Evolutionary conservation across 176 grass and related monocot species (phyloP).

Genomic region (Ananas comosus): DNA sequence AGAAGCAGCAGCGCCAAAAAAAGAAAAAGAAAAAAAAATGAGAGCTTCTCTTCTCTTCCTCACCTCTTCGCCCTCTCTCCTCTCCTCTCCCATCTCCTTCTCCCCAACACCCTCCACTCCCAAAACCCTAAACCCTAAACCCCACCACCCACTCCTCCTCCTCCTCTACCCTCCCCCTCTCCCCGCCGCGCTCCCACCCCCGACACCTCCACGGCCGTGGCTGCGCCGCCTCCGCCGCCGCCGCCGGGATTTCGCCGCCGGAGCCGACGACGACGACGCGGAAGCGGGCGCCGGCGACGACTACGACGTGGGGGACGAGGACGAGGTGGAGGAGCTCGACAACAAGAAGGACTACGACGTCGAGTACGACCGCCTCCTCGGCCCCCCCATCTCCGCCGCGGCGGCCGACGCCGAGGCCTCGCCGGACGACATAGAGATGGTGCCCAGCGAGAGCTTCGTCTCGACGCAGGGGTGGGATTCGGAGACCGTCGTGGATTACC

Average conservation of each 20-base stretch:
- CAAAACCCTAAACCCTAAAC: not conserved
- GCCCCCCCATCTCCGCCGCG: conserved; percentile 7
- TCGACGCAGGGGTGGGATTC: conserved; percentile 61
- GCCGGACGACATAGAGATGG: conserved; percentile 50
- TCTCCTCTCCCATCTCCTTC: conserved; percentile 19
- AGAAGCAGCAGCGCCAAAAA: too few species aligned
- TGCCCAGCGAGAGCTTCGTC: conserved; percentile 59
- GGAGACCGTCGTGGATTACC: conserved; percentile 70
- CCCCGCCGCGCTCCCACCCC: not conserved
- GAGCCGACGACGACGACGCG: conserved; percentile 50
- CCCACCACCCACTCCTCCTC: not conserved
- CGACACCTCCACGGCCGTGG: not conserved
- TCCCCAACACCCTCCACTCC: not conserved
- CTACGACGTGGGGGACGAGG: conserved; percentile 49
- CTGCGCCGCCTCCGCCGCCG: not conserved
- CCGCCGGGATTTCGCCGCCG: conserved; percentile 30
- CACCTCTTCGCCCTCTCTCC: conserved; percentile 12
- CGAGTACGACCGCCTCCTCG: conserved; percentile 80
- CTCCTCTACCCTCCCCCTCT: conserved; percentile 16
- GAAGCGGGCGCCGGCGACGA: conserved; percentile 24
- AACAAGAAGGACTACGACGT: conserved; percentile 96
- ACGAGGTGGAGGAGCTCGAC: conserved; percentile 68
- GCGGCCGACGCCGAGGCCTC: conserved; percentile 19
- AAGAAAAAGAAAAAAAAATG: not conserved
- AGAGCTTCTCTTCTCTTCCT: conserved; percentile 15